Evolutionary conservation across 331 rosid genomes (phyloP).

Genomic region (Saraca asoca): DNA sequence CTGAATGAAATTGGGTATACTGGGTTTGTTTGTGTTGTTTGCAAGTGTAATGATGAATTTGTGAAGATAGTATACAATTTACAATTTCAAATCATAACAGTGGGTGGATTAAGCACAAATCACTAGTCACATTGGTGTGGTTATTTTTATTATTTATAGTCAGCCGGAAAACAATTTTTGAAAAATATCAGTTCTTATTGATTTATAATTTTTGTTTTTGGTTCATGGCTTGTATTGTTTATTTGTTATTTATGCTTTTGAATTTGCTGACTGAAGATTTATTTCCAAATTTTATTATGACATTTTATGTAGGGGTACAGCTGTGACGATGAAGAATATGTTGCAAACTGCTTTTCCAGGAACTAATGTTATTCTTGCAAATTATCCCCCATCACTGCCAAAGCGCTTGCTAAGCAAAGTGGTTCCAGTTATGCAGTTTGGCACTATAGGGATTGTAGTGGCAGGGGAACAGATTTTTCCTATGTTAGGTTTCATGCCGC

Average conservation of each 20-base stretch:
- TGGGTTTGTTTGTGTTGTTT: neutral
- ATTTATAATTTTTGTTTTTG: neutral
- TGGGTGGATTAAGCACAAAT: neutral
- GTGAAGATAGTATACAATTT: neutral
- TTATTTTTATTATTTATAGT: neutral
- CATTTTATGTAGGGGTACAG: constrained; percentile 63
- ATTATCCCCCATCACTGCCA: constrained; percentile 65
- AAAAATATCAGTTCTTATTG: neutral
- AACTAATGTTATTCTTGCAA: constrained; percentile 59
- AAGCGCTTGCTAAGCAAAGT: constrained; percentile 71
- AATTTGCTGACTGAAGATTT: constrained; percentile 11
- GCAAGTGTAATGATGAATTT: neutral
- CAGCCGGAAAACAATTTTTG: neutral
- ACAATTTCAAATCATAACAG: neutral
- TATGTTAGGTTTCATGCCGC: constrained; percentile 58
- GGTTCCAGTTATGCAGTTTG: constrained; percentile 68
- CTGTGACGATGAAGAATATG: constrained; percentile 66
- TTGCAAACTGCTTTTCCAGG: constrained; percentile 68
- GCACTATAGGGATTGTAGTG: constrained; percentile 59
- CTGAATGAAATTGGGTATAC: too few species aligned
- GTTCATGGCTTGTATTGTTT: constrained; percentile 20
- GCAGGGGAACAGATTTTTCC: constrained; percentile 79
- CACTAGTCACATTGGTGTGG: neutral
- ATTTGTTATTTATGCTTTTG: neutral
- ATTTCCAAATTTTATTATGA: constrained; percentile 9